Evolutionary conservation across 2,329 filamentous ascomycete genomes (phyloP).

Genomic region (Cercospora zeina): DNA sequence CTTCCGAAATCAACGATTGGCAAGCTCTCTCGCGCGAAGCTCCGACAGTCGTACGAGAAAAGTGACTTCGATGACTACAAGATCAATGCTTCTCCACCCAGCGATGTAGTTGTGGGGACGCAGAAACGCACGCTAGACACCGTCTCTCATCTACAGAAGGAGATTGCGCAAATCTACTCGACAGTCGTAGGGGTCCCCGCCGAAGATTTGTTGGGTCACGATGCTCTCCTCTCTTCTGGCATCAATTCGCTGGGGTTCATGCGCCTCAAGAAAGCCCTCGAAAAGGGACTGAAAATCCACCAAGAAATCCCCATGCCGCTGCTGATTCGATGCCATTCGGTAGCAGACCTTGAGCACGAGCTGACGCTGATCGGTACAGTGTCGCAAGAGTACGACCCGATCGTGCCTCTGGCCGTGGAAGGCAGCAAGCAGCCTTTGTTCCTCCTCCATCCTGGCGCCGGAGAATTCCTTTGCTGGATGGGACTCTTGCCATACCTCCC

Average conservation of each 20-base stretch:
- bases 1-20: constrained; percentile 32
- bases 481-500: constrained; percentile 43
- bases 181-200: constrained; percentile 18
- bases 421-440: constrained; percentile 39
- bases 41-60: constrained; percentile 26
- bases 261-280: constrained; percentile 29
- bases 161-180: constrained; percentile 28
- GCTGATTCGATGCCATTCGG: constrained; percentile 26
- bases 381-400: constrained; percentile 36
- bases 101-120: neutral
- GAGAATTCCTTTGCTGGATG: constrained; percentile 46
- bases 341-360: constrained; percentile 25
- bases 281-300: constrained; percentile 27
- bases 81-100: constrained; percentile 5
- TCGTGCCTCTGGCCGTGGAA: constrained; percentile 36
- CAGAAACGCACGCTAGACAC: constrained; percentile 10
- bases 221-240: constrained; percentile 24
- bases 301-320: constrained; percentile 27
- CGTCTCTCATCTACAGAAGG: constrained; percentile 23
- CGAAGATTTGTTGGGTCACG: constrained; percentile 21
- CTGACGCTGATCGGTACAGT: constrained; percentile 26
- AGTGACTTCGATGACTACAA: constrained; percentile 24
- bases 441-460: constrained; percentile 45
- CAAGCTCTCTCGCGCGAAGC: constrained; percentile 31
- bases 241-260: constrained; percentile 29